Base-by-base conservation (phyloP, 1,284 basidiomycete genomes). In the Irpex lacteus region DNA sequence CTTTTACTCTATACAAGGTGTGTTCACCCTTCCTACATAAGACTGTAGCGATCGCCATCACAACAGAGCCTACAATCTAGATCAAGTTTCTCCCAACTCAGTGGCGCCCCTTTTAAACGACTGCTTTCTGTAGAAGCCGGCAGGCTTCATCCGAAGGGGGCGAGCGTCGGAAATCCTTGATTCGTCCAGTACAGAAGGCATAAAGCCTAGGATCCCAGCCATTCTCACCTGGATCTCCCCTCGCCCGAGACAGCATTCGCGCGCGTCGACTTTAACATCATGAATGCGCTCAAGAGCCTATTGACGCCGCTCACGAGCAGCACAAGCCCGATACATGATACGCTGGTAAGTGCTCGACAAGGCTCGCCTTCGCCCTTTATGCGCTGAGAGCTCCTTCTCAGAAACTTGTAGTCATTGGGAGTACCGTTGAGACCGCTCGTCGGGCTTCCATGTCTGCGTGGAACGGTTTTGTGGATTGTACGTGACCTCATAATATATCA, bases 381-480 rank as follows among this genome's bases (percentile, higher is more conserved):
- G 19, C 34, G 11, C 37, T 59, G 44, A 44, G 13, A 11, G 58
- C 38, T 36, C 18, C 5, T 52, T 18, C 21, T 4, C 63, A 75
- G 74, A 75, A 73, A 74, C 68, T 75, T 3, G 74, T 75, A 21
- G 74, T 75, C 57, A 73, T 75, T 52, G 74, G 74, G 19, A 73
- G 74, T 7, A 74, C 74, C 15, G 70, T 75, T 11, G 74, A 75
- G 66, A 75, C 74, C 18, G 73, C 74, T 13, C 66, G 73, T 54
- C 66, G 73, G 59, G 75, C 72, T 21, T 92, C 90, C 6, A 81
- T 91, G 44, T 91, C 90, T 11, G 92, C 90, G 11, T 94, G 92
- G 91, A 92, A 89, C 74, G 90, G 91, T 36, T 93, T 94, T 72
- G 84, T 94, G 11, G 92, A 94, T 73, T 94, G 91, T 92, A 73